Base-by-base conservation (phyloP, 2,329 filamentous ascomycete species). In the Davidsoniella eucalypti region DNA sequence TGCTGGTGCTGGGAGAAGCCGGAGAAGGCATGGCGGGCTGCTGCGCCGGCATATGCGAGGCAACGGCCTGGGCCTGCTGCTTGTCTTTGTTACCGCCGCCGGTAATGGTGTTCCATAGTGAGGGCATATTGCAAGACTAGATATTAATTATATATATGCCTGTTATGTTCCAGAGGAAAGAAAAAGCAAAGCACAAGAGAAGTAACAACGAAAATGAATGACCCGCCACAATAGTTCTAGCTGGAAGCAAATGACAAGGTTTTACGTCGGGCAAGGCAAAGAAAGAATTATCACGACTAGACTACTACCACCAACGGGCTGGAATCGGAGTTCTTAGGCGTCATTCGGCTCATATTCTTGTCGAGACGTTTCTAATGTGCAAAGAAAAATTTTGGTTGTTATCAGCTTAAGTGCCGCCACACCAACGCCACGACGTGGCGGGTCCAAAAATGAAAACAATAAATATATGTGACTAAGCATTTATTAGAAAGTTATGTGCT, bases 61-160 rank as follows among this genome's bases (percentile, higher is more conserved):
- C 52, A 36, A 53, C 47, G 60, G 61, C 71, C 64, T 60, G 69
- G 52, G 65, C 61, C 43, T 65, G 64, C 39, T 67, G 63, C 53
- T 60, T 60, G 37, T 62, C 61, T 61, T 69, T 72, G 65, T 73
- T 76, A 63, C 71, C 72, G 59, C 73, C 72, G 58, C 73, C 72
- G n/a, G 75, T 77, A 58, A 80, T 67, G 56, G 75, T 69, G 60
- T 75, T 73, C 75, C 75, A 80, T 60, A 79, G 65, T 44, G 72
- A 72, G 50, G 73, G 71, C 73, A 77, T 78, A 54, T 50, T 51
- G 44, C 43, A 40, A 42, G 38, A 29, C 29, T 33, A 33, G 29
- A 33, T 5, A 33, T 9, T 33, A 9, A 3, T 33, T 52, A 42
- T 50, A 26, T 51, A 40, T 44, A 26, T 33, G 39, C 18, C 25